Evolutionary conservation across 2,329 filamentous ascomycete genomes (phyloP).

Genomic region (Lojkania enalia): DNA sequence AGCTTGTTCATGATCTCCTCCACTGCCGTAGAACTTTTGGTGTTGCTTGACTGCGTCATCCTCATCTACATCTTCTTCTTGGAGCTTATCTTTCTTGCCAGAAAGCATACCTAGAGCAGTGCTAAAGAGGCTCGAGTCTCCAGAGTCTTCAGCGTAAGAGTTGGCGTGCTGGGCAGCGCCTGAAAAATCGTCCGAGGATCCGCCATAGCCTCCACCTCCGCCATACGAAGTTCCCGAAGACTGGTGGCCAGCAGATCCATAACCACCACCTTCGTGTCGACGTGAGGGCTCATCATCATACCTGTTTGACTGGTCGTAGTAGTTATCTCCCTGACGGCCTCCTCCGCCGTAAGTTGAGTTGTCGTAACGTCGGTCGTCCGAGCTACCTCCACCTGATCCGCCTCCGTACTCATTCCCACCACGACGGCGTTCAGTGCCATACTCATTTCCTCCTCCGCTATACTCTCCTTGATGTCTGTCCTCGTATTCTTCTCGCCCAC

Average conservation of each 20-base stretch:
- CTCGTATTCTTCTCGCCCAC: not conserved
- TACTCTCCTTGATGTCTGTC: not conserved
- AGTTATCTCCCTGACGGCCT: constrained; percentile 25
- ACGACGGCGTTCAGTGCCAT: not conserved
- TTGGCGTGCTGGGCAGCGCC: constrained; percentile 60
- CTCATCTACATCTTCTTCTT: constrained; percentile 62
- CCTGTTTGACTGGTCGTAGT: constrained; percentile 20
- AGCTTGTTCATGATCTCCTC: constrained; percentile 50
- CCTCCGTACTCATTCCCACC: constrained; percentile 1
- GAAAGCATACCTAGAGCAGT: constrained; percentile 59
- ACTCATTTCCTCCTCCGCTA: constrained; percentile 1
- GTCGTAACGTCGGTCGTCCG: constrained; percentile 20
- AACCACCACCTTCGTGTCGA: constrained; percentile 32
- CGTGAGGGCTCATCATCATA: constrained; percentile 4
- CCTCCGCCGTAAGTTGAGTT: constrained; percentile 27
- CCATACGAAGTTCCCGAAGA: constrained; percentile 50
- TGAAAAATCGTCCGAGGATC: constrained; percentile 56
- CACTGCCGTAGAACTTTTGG: constrained; percentile 69
- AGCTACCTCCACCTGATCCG: not conserved
- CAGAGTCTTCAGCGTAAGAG: constrained; percentile 56
- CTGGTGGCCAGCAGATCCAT: constrained; percentile 27
- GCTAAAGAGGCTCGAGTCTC: constrained; percentile 59
- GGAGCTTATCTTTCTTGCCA: constrained; percentile 56
- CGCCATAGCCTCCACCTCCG: constrained; percentile 44
- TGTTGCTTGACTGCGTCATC: constrained; percentile 72